Conservation (phyloP, 2,329 filamentous ascomycete genomes). For the Ophiostoma sp. region DNA sequence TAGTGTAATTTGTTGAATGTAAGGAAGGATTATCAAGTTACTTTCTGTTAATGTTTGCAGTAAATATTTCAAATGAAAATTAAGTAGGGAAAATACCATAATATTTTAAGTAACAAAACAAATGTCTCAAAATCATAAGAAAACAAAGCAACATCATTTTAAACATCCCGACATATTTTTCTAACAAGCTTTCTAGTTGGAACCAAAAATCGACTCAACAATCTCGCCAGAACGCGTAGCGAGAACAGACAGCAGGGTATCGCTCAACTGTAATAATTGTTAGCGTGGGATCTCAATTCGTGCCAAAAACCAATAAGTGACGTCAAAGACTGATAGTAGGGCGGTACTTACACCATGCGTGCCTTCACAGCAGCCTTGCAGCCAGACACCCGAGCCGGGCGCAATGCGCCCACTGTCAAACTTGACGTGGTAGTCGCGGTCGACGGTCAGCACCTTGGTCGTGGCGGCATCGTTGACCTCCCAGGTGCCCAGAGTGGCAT, state of each 20-base stretch:
- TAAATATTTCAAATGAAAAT: too few relatives aligned
- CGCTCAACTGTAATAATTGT: constrained; percentile 61
- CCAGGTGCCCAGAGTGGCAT: constrained; percentile 31
- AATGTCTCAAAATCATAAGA: not conserved
- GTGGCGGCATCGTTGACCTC: constrained; percentile 27
- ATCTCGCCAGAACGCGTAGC: constrained; percentile 75
- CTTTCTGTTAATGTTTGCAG: too few relatives aligned
- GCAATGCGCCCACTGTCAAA: constrained; percentile 69
- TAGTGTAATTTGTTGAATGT: too few relatives aligned
- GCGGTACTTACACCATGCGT: constrained; percentile 78
- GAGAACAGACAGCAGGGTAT: constrained; percentile 77
- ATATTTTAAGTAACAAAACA: not conserved
- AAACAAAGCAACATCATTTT: not conserved
- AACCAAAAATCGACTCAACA: constrained; percentile 70
- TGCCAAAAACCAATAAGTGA: not conserved
- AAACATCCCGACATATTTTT: not conserved
- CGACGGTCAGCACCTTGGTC: constrained; percentile 61
- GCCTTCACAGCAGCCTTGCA: constrained; percentile 91
- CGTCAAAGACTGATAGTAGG: not conserved
- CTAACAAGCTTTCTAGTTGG: not conserved
- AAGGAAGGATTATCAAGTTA: too few relatives aligned
- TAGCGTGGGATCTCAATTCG: constrained; percentile 18
- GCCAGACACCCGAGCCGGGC: constrained; percentile 76
- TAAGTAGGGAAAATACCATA: too few relatives aligned
- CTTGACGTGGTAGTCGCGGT: constrained; percentile 75